phyloP scores from a whole-genome alignment of 129 eudicot genomes.

The Lactuca sativa region DNA sequence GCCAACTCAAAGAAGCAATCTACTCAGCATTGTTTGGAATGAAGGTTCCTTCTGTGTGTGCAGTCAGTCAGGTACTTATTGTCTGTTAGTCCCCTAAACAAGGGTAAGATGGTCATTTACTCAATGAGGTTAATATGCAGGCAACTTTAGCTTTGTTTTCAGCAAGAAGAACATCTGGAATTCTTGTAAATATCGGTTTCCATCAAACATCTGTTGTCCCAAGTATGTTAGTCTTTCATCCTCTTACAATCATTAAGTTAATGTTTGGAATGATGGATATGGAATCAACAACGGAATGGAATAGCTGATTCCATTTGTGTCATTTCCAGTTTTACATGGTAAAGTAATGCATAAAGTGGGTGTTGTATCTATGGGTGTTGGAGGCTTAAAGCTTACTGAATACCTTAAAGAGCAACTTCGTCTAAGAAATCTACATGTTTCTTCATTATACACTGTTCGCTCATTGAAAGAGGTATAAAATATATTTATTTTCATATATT shows the following conservation, averaged over 20 bases:
- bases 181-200: slow-evolving; percentile 90
- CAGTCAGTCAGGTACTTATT: slow-evolving; percentile 78
- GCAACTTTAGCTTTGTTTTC: slow-evolving; percentile 92
- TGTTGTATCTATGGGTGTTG: slow-evolving; percentile 73
- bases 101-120: neutral
- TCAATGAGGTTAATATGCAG: slow-evolving; percentile 39
- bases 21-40: slow-evolving; percentile 72
- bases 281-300: too few relatives aligned
- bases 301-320: neutral
- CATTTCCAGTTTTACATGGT: slow-evolving; percentile 71
- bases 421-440: slow-evolving; percentile 61
- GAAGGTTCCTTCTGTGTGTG: slow-evolving; percentile 97
- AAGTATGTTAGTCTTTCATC: slow-evolving; percentile 48
- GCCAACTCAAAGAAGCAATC: slow-evolving; percentile 79
- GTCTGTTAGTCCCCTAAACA: slow-evolving; percentile 15
- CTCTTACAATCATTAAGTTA: neutral
- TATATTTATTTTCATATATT: neutral
- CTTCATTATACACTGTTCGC: slow-evolving; percentile 82
- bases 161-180: slow-evolving; percentile 85
- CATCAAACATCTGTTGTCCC: slow-evolving; percentile 90
- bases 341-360: slow-evolving; percentile 88
- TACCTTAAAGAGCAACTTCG: slow-evolving; percentile 86
- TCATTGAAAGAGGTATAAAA: slow-evolving; percentile 79
- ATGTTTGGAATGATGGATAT: neutral
- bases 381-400: slow-evolving; percentile 89